Evolutionary conservation across 768 basidiomycete genomes (phyloP).

Genomic region (Phlebiopsis flavidoalba): DNA sequence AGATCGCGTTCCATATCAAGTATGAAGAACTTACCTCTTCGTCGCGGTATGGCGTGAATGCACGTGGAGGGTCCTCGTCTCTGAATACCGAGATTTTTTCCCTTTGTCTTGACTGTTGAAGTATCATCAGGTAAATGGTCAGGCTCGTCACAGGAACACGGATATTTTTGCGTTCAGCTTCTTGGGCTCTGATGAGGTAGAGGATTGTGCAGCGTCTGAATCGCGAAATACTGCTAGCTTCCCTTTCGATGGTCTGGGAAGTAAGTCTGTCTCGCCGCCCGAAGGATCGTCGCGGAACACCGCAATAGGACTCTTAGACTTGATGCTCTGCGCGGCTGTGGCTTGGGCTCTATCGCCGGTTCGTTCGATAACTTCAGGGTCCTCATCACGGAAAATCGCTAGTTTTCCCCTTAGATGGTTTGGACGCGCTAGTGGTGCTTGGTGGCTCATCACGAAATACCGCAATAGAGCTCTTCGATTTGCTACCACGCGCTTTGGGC

Average conservation of each 20-base stretch:
- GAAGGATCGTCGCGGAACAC: constrained; percentile 1
- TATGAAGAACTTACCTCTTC: constrained; percentile 36
- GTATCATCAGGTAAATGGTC: too few relatives aligned
- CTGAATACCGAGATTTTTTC: constrained; percentile 16
- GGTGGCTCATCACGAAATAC: constrained; percentile 7
- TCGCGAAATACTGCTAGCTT: constrained; percentile 5
- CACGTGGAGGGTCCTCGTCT: constrained; percentile 30
- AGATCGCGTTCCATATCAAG: constrained; percentile 7
- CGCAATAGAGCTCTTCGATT: constrained; percentile 2
- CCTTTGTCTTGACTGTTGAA: not conserved
- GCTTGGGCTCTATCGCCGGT: too few relatives aligned
- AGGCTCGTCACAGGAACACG: not conserved
- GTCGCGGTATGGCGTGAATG: constrained; percentile 70
- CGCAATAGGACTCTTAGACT: too few relatives aligned
- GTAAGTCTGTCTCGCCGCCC: not conserved
- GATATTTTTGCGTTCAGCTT: not conserved
- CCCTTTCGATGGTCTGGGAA: not conserved
- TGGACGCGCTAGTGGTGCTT: not conserved
- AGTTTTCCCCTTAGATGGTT: too few relatives aligned
- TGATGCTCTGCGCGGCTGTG: too few relatives aligned
- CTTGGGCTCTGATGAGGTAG: too few relatives aligned
- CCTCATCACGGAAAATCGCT: too few relatives aligned
- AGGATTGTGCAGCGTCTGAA: not conserved
- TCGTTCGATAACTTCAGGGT: too few relatives aligned
- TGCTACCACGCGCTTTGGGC: not conserved